A percentile compares a stretch with the other conserved stretches of the same genome.
These are phyloP conservation scores for Aspergillus coremiiformis DNA, from an alignment of 495 filamentous ascomycete genomes.

Conservation along the genomic window DNA sequence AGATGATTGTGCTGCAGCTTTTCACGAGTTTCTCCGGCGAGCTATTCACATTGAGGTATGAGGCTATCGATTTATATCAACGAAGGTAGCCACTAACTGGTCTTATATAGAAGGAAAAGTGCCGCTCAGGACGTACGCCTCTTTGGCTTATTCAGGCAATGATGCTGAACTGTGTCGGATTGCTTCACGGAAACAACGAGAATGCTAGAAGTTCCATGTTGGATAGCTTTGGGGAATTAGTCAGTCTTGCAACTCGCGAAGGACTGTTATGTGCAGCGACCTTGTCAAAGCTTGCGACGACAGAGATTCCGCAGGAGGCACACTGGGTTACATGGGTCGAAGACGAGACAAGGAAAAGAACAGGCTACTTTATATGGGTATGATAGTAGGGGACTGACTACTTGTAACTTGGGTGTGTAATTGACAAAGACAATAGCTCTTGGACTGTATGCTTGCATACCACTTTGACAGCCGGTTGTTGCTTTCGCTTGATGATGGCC, in stretches of 20 bases:
- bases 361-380: slow-evolving; percentile 44
- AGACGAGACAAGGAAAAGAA: slow-evolving; percentile 33
- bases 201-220: slow-evolving; percentile 21
- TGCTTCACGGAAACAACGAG: slow-evolving; percentile 31
- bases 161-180: slow-evolving; percentile 36
- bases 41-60: slow-evolving; percentile 33
- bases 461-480: slow-evolving; percentile 32
- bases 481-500: slow-evolving; percentile 36
- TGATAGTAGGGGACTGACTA: neutral
- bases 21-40: slow-evolving; percentile 41
- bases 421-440: slow-evolving; percentile 20
- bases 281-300: neutral
- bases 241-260: slow-evolving; percentile 22
- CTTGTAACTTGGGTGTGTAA: neutral
- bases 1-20: slow-evolving; percentile 24
- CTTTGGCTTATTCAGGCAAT: slow-evolving; percentile 35
- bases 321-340: slow-evolving; percentile 25
- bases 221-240: slow-evolving; percentile 27
- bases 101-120: slow-evolving; percentile 24
- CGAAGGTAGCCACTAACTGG: neutral
- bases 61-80: neutral
- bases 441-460: slow-evolving; percentile 42
- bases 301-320: slow-evolving; percentile 12
- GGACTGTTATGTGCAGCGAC: slow-evolving; percentile 15
- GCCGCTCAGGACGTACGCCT: slow-evolving; percentile 7